A percentile compares a stretch with the other conserved stretches of the same genome.
These are phyloP conservation scores for Annulohypoxylon bovei DNA, from an alignment of 495 filamentous ascomycete species.

Conservation along the genomic window DNA sequence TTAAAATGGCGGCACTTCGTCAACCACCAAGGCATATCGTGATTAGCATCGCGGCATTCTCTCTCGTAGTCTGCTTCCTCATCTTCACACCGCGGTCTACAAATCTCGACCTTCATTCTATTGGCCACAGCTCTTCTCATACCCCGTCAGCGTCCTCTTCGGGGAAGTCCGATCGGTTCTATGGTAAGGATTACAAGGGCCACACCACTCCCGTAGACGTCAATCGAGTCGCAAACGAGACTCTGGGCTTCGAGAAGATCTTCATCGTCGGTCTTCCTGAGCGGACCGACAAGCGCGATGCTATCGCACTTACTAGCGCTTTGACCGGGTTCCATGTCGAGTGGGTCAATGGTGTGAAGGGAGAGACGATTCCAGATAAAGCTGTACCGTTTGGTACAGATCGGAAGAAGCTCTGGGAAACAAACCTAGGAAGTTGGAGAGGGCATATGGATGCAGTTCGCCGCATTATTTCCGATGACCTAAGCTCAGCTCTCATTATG, in stretches of 20 bases:
- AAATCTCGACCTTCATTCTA: not conserved
- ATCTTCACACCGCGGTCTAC: constrained; percentile 21
- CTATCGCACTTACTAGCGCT: constrained; percentile 47
- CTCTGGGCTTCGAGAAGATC: constrained; percentile 49
- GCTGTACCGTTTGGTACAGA: constrained; percentile 39
- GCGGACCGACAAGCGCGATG: constrained; percentile 54
- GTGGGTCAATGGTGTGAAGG: constrained; percentile 50
- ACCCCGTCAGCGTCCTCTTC: not conserved
- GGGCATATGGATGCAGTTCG: constrained; percentile 52
- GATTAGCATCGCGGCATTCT: constrained; percentile 3
- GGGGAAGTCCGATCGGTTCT: constrained; percentile 7
- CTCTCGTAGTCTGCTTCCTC: constrained; percentile 12
- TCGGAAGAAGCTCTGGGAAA: constrained; percentile 32
- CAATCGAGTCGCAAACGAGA: constrained; percentile 37
- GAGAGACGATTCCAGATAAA: constrained; percentile 45
- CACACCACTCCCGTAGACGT: constrained; percentile 18
- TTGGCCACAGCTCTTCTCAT: constrained; percentile 1
- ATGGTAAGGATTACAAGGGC: constrained; percentile 29
- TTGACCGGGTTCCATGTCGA: constrained; percentile 49
- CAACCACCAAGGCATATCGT: constrained; percentile 23
- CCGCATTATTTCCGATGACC: constrained; percentile 53
- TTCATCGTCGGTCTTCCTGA: constrained; percentile 50
- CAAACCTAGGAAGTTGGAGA: constrained; percentile 51
- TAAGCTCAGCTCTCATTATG: constrained; percentile 55
- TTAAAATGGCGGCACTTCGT: constrained; percentile 18